A percentile compares a stretch with the other conserved stretches of the same genome.
Conservation (phyloP, 73 alveolate genomes). For the Uronychia binucleata region DNA sequence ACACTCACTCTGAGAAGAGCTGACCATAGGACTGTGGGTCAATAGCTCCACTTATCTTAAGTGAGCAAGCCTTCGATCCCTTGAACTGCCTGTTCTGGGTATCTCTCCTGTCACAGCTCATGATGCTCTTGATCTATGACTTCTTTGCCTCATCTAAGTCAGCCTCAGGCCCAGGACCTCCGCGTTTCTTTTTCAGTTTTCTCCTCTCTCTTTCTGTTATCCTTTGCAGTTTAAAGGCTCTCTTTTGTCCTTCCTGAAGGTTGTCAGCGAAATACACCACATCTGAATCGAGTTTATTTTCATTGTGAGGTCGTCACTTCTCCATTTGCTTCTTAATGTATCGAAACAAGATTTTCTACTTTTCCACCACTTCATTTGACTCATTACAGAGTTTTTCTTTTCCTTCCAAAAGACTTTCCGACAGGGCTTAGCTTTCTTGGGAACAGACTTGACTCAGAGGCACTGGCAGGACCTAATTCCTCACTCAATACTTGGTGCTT, state of each 20-base stretch:
- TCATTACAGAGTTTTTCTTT: too few species aligned
- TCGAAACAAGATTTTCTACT: neutral
- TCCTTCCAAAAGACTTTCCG: too few species aligned
- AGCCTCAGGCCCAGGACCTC: neutral
- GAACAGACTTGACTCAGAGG: too few species aligned
- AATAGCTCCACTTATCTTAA: neutral
- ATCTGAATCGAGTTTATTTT: neutral
- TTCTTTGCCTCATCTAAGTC: neutral
- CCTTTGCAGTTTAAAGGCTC: neutral
- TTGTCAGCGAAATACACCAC: neutral
- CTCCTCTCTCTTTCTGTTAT: neutral
- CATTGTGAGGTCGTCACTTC: neutral
- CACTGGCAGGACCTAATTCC: too few species aligned
- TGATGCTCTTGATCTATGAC: neutral
- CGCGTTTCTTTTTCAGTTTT: neutral
- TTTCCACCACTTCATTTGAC: too few species aligned
- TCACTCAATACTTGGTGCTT: too few species aligned
- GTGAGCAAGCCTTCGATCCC: neutral
- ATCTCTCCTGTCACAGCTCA: too few species aligned
- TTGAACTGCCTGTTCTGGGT: too few species aligned
- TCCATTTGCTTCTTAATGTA: neutral
- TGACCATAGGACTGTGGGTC: neutral
- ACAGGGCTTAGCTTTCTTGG: too few species aligned
- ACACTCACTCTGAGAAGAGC: neutral
- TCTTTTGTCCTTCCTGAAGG: neutral